phyloP scores from a whole-genome alignment of 768 basidiomycete species.

The Suillus subalutaceus region DNA sequence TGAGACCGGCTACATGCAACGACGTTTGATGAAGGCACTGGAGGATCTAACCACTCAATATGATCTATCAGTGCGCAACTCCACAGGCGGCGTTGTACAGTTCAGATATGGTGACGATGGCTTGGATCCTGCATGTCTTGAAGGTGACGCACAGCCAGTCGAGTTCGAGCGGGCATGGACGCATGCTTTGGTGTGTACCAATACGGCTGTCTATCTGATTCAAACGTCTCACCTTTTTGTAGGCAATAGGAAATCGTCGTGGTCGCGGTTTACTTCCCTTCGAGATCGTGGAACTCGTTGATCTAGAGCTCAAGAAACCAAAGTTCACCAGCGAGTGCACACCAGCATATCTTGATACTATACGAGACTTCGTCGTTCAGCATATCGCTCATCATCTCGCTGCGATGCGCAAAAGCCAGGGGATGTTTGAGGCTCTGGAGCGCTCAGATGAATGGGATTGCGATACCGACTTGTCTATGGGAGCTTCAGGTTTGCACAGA shows the following conservation, averaged over 20 bases:
- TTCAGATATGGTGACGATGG: constrained; percentile 98
- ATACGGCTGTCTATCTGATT: constrained; percentile 4
- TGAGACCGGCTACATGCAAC: constrained; percentile 99
- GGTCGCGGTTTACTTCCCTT: constrained; percentile 80
- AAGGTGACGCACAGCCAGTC: constrained; percentile 93
- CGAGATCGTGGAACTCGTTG: constrained; percentile 77
- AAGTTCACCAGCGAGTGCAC: constrained; percentile 75
- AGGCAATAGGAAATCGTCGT: constrained; percentile 66
- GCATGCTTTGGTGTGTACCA: constrained; percentile 68
- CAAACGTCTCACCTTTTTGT: constrained; percentile 9
- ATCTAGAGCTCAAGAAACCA: constrained; percentile 57
- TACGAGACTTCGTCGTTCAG: constrained; percentile 71
- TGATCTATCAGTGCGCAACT: constrained; percentile 94
- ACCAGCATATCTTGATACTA: constrained; percentile 64
- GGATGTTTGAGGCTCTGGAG: constrained; percentile 84
- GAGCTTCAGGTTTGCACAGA: constrained; percentile 61
- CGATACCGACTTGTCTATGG: constrained; percentile 74
- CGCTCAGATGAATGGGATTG: constrained; percentile 76
- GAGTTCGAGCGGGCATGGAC: constrained; percentile 87
- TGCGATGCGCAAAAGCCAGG: constrained; percentile 65
- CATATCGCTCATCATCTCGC: constrained; percentile 70
- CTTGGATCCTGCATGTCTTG: constrained; percentile 93
- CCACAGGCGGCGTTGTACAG: constrained; percentile 93
- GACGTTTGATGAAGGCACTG: constrained; percentile 97
- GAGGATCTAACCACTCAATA: constrained; percentile 97